phyloP scores from a whole-genome alignment of 345 rosid genomes.

The Conringia planisiliqua region DNA sequence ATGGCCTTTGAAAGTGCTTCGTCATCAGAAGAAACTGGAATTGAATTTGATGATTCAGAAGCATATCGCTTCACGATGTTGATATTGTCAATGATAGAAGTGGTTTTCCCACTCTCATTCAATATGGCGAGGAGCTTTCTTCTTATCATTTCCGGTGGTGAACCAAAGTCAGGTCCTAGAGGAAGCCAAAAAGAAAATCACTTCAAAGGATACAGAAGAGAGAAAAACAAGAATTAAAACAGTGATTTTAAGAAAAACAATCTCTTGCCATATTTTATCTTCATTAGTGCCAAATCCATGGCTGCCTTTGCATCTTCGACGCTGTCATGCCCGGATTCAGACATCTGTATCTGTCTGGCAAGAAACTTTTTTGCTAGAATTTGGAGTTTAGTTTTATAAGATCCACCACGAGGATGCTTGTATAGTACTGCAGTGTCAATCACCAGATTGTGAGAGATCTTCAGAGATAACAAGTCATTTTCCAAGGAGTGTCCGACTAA shows the following conservation, averaged over 20 bases:
- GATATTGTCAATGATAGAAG: constrained; percentile 67
- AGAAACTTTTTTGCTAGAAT: constrained; percentile 79
- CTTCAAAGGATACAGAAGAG: not conserved
- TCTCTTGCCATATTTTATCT: constrained; percentile 71
- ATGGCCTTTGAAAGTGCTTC: constrained; percentile 74
- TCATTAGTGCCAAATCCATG: constrained; percentile 80
- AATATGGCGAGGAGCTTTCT: constrained; percentile 65
- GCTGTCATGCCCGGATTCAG: constrained; percentile 84
- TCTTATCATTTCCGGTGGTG: constrained; percentile 62
- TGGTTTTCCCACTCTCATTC: constrained; percentile 64
- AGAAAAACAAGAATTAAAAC: not conserved
- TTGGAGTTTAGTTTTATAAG: constrained; percentile 80
- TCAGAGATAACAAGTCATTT: constrained; percentile 81
- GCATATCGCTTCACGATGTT: constrained; percentile 71
- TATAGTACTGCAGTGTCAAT: constrained; percentile 89
- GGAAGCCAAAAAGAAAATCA: constrained; percentile 8
- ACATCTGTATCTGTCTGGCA: constrained; percentile 75
- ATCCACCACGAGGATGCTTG: constrained; percentile 74
- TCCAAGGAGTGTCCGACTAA: constrained; percentile 97
- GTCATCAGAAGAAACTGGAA: constrained; percentile 79
- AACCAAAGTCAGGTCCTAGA: constrained; percentile 90
- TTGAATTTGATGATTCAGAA: constrained; percentile 65
- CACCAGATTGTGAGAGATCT: constrained; percentile 78
- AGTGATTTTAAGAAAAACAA: not conserved
- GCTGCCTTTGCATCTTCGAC: constrained; percentile 90